Evolutionary conservation across 176 grass and related monocot genomes (phyloP).

Genomic region (Aegilops longissima): DNA sequence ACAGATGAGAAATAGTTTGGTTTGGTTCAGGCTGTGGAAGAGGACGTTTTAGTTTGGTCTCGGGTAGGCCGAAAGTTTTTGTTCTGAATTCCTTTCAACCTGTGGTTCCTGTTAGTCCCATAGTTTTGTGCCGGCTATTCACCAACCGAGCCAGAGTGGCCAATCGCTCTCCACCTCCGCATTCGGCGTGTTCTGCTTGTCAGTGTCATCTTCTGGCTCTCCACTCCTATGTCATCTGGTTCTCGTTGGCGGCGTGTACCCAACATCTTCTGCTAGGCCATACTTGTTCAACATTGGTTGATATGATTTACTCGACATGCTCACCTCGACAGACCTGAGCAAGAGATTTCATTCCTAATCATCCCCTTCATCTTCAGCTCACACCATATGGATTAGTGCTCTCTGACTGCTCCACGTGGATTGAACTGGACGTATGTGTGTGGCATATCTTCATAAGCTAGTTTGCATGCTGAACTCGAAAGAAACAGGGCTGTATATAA

Average conservation of each 20-base stretch:
- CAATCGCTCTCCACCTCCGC: neutral
- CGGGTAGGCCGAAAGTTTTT: neutral
- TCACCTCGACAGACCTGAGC: neutral
- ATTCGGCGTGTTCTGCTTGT: neutral
- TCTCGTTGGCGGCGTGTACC: neutral
- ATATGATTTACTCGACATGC: neutral
- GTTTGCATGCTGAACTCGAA: neutral
- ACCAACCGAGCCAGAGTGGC: neutral
- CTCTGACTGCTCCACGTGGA: neutral
- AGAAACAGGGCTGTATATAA: neutral
- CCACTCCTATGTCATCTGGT: neutral
- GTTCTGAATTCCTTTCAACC: neutral
- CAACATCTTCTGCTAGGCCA: neutral
- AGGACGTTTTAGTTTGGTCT: neutral
- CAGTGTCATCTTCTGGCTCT: neutral
- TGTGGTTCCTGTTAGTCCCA: neutral
- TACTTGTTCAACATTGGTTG: neutral
- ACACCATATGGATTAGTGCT: neutral
- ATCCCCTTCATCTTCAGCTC: neutral
- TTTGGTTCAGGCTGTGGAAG: neutral
- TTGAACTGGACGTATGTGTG: neutral
- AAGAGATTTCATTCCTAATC: neutral
- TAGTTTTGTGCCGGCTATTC: neutral
- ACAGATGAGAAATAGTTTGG: neutral
- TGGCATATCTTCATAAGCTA: neutral